Conservation (phyloP, 2,329 filamentous ascomycete species). For the Stachybotrys elegans region DNA sequence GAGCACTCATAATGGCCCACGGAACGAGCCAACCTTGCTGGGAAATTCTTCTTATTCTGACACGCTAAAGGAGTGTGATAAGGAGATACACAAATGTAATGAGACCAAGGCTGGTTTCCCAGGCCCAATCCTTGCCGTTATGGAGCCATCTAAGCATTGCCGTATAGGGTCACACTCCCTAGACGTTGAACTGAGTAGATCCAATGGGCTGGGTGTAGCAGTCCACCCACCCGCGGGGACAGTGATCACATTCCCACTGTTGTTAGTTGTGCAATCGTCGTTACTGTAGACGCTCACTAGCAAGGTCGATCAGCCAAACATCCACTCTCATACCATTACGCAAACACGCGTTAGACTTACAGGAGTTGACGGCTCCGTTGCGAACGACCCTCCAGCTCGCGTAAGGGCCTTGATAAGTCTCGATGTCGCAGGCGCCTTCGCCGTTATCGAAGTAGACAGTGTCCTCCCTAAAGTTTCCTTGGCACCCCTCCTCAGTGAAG, state of each 20-base stretch:
- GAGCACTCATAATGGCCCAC: too few relatives aligned
- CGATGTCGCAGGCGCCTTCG: not conserved
- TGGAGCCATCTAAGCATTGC: too few relatives aligned
- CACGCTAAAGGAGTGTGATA: too few relatives aligned
- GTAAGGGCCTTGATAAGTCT: not conserved
- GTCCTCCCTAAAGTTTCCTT: not conserved
- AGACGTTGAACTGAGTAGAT: not conserved
- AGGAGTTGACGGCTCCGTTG: not conserved
- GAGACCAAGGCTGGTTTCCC: too few relatives aligned
- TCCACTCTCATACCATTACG: not conserved
- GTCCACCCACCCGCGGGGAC: not conserved
- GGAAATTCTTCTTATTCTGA: too few relatives aligned
- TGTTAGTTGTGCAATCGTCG: not conserved
- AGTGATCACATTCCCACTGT: not conserved
- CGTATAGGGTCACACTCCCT: too few relatives aligned
- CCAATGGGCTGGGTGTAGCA: constrained; percentile 1
- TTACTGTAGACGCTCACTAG: not conserved
- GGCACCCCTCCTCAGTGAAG: not conserved
- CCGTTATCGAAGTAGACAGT: constrained; percentile 1
- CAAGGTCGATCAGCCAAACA: not conserved
- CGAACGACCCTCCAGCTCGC: not conserved
- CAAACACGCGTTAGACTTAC: not conserved
- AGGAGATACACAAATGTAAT: too few relatives aligned
- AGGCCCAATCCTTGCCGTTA: too few relatives aligned
- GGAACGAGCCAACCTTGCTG: too few relatives aligned